These are phyloP conservation scores for Clarireedia homoeocarpa DNA, from an alignment of 2,329 filamentous ascomycete species.

Conservation along the genomic window DNA sequence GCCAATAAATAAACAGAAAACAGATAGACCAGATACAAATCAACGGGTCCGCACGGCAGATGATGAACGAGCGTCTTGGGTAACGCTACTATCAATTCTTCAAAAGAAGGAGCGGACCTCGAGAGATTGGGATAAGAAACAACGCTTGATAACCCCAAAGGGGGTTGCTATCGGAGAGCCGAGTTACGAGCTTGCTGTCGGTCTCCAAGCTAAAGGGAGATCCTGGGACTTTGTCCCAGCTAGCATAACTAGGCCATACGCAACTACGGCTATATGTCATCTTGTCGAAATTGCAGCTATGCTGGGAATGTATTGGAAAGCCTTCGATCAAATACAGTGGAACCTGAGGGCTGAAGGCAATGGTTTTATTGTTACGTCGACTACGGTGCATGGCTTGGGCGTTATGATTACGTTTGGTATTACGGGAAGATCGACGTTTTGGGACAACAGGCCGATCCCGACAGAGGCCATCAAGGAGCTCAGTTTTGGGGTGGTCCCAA, in stretches of 20 bases:
- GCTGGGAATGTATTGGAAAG: conserved; percentile 48
- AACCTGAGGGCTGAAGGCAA: conserved; percentile 38
- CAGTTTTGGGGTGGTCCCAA: conserved; percentile 48
- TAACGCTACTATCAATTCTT: conserved; percentile 40
- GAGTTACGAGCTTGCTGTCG: conserved; percentile 21
- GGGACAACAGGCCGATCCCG: conserved; percentile 44
- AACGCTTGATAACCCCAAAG: conserved; percentile 8
- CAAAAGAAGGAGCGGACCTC: conserved; percentile 44
- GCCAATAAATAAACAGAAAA: conserved; percentile 8
- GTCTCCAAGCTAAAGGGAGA: conserved; percentile 27
- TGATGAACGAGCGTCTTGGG: conserved; percentile 49
- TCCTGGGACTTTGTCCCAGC: conserved; percentile 34
- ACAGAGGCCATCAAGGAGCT: conserved; percentile 45
- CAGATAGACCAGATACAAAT: neutral
- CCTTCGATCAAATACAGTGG: conserved; percentile 44
- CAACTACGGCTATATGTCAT: conserved; percentile 30
- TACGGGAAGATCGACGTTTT: conserved; percentile 41
- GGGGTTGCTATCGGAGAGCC: conserved; percentile 4
- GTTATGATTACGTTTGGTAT: conserved; percentile 47
- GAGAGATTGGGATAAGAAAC: conserved; percentile 32
- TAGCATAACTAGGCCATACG: conserved; percentile 30
- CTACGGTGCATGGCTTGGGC: conserved; percentile 38
- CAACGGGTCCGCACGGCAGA: conserved; percentile 43
- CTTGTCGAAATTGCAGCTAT: conserved; percentile 31
- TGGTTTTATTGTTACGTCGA: conserved; percentile 31